These are phyloP conservation scores for Hyaloraphidium curvatum DNA, from an alignment of 192 early-diverging fungal genomes.

Conservation along the genomic window DNA sequence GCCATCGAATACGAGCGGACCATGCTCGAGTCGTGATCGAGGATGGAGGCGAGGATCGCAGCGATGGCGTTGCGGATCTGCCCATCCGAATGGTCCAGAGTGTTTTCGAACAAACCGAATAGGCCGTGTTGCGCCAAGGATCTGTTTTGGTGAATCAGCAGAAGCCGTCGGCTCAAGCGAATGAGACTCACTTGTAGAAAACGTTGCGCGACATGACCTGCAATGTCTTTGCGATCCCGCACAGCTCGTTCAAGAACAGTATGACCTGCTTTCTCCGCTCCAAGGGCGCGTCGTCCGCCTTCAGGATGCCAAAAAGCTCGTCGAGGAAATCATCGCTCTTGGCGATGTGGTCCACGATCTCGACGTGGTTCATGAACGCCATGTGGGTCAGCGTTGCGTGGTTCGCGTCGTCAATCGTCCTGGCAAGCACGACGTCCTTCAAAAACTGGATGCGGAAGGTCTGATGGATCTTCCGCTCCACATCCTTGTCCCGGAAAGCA, in stretches of 20 bases:
- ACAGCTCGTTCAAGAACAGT: slow-evolving; percentile 62
- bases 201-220: slow-evolving; percentile 35
- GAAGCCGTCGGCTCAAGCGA: background rate
- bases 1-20: slow-evolving; percentile 48
- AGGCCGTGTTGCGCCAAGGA: slow-evolving; percentile 56
- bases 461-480: slow-evolving; percentile 63
- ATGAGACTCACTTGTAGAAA: slow-evolving; percentile 20
- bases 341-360: slow-evolving; percentile 59
- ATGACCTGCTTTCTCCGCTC: slow-evolving; percentile 56
- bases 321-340: slow-evolving; percentile 45
- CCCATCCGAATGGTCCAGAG: slow-evolving; percentile 32
- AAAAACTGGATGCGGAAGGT: slow-evolving; percentile 74
- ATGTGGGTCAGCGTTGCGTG: slow-evolving; percentile 50
- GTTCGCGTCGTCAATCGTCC: slow-evolving; percentile 55
- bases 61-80: slow-evolving; percentile 38
- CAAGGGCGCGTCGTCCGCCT: slow-evolving; percentile 10
- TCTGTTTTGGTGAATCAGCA: slow-evolving; percentile 16
- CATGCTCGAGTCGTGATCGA: slow-evolving; percentile 62
- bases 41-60: slow-evolving; percentile 45
- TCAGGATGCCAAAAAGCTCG: slow-evolving; percentile 47
- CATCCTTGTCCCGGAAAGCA: slow-evolving; percentile 47
- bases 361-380: slow-evolving; percentile 65
- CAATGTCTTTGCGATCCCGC: slow-evolving; percentile 47
- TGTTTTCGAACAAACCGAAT: slow-evolving; percentile 54
- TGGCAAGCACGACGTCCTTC: slow-evolving; percentile 63